Base-by-base conservation (phyloP, 2,329 filamentous ascomycete species). In the Furcasterigmium furcatum region DNA sequence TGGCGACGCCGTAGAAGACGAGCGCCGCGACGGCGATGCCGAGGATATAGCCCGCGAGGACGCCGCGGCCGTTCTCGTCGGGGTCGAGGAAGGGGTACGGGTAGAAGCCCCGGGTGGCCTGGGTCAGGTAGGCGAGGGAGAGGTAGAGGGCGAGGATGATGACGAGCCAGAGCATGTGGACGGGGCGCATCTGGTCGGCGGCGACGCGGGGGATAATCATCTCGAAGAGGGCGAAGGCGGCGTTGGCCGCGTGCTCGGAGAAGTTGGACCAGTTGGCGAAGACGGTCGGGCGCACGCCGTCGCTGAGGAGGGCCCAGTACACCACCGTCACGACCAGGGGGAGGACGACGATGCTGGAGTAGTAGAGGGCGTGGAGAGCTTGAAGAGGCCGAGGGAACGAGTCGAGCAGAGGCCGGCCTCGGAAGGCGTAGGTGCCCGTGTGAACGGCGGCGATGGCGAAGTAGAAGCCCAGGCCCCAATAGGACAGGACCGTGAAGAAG, bases 381-480 rank as follows among this genome's bases (percentile, higher is more conserved):
- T 87, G 83, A 20, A 88, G 73, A 2, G 71, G 67, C 1, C 80
- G 76, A 1, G 83, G 82, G 65, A 82, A 77, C 25, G 68, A 66
- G 56, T 80, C 72, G 52, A 87, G 75, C 5, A 87, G 72, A 0
- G 81, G 68, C 4, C 62, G 59, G 38, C 77, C 74, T 22, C 67
- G 68, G 35, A 68, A 65, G 12, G 78, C 76, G 67, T 92, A 94
- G 40, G 74, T 76, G 43, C 80, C 68, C 6, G 87, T 90, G 70
- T 95, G 88, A 16, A 80, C 51, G 16, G 85, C 74, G 2, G 85
- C 74, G 57, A 84, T 70, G 46, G 83, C 72, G 61, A 85, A 85
- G 73, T 95, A 95, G 68, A 91, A 92, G 20, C 79, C 83, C 29
- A 92, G 68, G 2, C 88, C 88, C 87, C 87, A 94, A 74, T 85